A percentile compares a stretch with the other conserved stretches of the same genome.
phyloP scores from a whole-genome alignment of 345 rosid genomes.

The Cardamine resedifolia region DNA sequence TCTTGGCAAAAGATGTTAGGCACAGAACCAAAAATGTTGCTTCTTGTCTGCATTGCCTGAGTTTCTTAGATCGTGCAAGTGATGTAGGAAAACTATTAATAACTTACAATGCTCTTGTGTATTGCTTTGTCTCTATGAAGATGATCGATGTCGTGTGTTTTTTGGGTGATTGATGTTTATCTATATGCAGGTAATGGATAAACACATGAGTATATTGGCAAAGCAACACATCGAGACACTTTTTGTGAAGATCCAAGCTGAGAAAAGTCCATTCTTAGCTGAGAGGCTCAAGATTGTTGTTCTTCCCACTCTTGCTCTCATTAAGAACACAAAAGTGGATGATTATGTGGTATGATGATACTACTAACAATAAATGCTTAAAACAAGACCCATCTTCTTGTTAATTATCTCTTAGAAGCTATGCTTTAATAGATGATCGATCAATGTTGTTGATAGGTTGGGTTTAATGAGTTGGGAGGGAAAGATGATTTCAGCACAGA shows the following conservation, averaged over 20 bases:
- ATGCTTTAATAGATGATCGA: background rate
- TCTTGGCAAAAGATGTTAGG: too few relatives aligned
- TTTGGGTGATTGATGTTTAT: background rate
- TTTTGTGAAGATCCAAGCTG: slow-evolving; percentile 84
- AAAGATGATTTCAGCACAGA: slow-evolving; percentile 90
- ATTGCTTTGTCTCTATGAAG: too few relatives aligned
- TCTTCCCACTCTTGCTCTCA: slow-evolving; percentile 94
- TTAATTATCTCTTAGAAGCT: background rate
- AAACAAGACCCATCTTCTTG: background rate
- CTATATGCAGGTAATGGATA: slow-evolving; percentile 62
- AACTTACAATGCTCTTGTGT: too few relatives aligned
- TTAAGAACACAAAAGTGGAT: slow-evolving; percentile 95
- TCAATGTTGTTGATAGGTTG: slow-evolving; percentile 55
- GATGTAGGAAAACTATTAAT: too few relatives aligned
- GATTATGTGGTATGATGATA: too few relatives aligned
- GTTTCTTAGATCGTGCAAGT: too few relatives aligned
- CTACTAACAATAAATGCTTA: slow-evolving; percentile 4
- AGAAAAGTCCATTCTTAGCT: slow-evolving; percentile 94
- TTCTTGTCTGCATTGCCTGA: too few relatives aligned
- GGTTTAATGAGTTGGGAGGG: slow-evolving; percentile 91
- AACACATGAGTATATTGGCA: slow-evolving; percentile 75
- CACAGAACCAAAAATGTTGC: too few relatives aligned
- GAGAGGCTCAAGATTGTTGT: slow-evolving; percentile 86
- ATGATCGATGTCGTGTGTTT: too few relatives aligned
- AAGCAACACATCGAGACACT: slow-evolving; percentile 93